Percentiles rank a stretch among this genome's conserved stretches.
Evolutionary conservation across 1,139 yeast species (phyloP).

Genomic region (Hyphopichia buzzinii): DNA sequence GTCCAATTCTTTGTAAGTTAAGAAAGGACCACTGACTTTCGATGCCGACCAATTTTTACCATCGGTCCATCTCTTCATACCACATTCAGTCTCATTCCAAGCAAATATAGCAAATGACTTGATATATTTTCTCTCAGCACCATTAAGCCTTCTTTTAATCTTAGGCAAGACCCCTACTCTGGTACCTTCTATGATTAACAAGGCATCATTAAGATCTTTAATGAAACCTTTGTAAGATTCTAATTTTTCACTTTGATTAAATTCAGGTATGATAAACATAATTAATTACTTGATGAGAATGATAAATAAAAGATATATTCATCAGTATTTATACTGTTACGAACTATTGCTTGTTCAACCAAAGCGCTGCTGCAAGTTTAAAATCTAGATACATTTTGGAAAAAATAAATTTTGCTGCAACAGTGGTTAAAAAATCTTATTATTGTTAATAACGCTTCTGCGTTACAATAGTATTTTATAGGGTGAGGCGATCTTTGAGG

Average conservation of each 20-base stretch:
- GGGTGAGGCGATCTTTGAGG: too few species aligned
- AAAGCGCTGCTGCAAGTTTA: too few species aligned
- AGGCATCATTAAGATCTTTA: conserved; percentile 59
- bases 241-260: conserved; percentile 23
- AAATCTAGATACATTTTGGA: too few species aligned
- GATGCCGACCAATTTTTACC: conserved; percentile 73
- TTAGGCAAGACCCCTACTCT: conserved; percentile 56
- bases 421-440: too few species aligned
- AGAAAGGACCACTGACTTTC: conserved; percentile 62
- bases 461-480: too few species aligned
- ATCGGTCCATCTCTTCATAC: conserved; percentile 77
- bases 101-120: conserved; percentile 61
- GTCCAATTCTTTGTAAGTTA: conserved; percentile 64
- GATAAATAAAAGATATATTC: not conserved
- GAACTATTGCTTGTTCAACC: too few species aligned
- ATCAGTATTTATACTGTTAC: too few species aligned
- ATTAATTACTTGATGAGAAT: not conserved
- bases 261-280: conserved; percentile 9
- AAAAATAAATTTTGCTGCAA: too few species aligned
- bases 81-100: conserved; percentile 71
- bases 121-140: conserved; percentile 52
- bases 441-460: too few species aligned
- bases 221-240: conserved; percentile 64
- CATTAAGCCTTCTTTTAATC: conserved; percentile 58
- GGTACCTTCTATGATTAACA: conserved; percentile 63